Base-by-base conservation (phyloP, 768 basidiomycete genomes). In the Albatrellus ellisii region DNA sequence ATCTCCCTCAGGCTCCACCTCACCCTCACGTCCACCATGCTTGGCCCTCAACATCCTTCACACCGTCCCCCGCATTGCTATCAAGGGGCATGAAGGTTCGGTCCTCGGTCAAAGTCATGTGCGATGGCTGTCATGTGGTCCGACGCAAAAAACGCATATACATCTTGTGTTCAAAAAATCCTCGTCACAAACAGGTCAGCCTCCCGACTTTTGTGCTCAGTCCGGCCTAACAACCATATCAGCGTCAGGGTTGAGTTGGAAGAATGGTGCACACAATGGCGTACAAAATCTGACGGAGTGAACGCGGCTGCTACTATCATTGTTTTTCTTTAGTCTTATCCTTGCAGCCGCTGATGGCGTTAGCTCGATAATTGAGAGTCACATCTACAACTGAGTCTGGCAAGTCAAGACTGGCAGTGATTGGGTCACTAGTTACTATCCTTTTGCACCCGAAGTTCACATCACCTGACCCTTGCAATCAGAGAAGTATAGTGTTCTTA, bases 81-180 rank as follows among this genome's bases (percentile, higher is more conserved):
- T 59, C 69, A n/a, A 64, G 84, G 52, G 89, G 90, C 36, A 92
- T 95, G 86, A 99, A 99, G 68, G 91, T 98, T 45, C 77, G 94
- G 48, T 83, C 87, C 18, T 88, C 88, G 3, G 87, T 98, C 52
- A 95, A 92, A 66, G 64, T 76, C 41, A 85, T 94, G 77, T 99
- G 94, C 61, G 89, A 91, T 47, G 88, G 90, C 10, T 99, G 94
- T 64, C 77, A 68, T 50, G 65, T 94, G 36, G 94, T 97, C 26
- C 73, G 71, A 61, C 67, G 92, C 54, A 90, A 95, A 59, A 91
- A 91, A 34, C 77, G 82, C 53, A 74, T 97, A 26, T 95, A 92
- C 62, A 78, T 97, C 33, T 74, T 95, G 20, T 98, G 94, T 61
- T 77, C 77, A 14, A 88, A 86, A 58, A 89, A 98, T 53, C 87